Evolutionary conservation across 2,329 filamentous ascomycete species (phyloP), one percentile per base, ranked within the genome.

Genomic region (Hypoxylon sp.): DNA sequence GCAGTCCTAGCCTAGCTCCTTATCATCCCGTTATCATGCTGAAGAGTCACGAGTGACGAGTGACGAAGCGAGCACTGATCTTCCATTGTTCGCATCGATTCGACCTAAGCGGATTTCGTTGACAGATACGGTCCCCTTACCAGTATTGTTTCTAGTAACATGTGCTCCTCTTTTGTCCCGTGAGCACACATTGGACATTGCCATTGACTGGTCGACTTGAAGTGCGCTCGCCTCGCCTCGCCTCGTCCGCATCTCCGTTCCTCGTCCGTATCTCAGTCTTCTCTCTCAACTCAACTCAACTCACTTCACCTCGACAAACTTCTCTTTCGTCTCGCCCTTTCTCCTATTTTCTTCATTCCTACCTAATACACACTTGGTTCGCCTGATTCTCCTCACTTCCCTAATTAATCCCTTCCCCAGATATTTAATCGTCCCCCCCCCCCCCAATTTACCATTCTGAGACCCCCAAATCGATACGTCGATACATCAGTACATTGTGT

Each of bases 1-100:
- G n/a, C n/a, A n/a, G n/a, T n/a, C n/a, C n/a, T n/a, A n/a, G n/a
- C n/a, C n/a, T n/a, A n/a, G n/a, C n/a, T n/a, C n/a, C 65, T 68
- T 69, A 68, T 68, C 66, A 65, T 48, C 33, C n/a, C 13, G 56
- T 66, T 67, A 69, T 69, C 66, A 68, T 62, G 63, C 60, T 62
- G 50, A 63, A 66, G 62, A 69, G 67, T 69, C 66, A 69, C 67
- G 65, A 61, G 67, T 63, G 57, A 60, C 60, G 41, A 59, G 62
- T 67, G n/a, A n/a, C n/a, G n/a, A n/a, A n/a, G 26, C 26, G 29
- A 33, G 29, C 15, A 9, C 58, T 65, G 55, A 64, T 64, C 57
- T 67, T 60, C n/a, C 60, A 65, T 67, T 67, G 67, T 66, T 62
- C 66, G 62, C 15, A 35, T 35, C 31, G 31, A 15, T 55, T 17